Percentiles rank a stretch among this genome's conserved stretches.
phyloP scores from a whole-genome alignment of 2,329 filamentous ascomycete species.

The Neofusicoccum parvum region DNA sequence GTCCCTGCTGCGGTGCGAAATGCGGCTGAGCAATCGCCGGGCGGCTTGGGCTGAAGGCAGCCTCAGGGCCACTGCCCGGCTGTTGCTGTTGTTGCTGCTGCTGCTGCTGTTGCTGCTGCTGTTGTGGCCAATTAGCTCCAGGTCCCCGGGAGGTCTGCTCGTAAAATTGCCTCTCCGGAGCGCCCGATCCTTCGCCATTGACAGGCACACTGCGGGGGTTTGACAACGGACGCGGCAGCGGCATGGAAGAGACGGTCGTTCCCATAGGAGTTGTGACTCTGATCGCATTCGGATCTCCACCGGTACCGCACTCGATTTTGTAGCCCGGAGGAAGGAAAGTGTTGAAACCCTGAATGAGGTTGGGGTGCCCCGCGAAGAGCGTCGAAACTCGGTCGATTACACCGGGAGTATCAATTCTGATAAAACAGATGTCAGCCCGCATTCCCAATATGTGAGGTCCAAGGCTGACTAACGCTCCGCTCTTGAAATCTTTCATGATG shows the following conservation, averaged over 20 bases:
- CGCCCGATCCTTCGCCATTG: slow-evolving; percentile 58
- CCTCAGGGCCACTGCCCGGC: slow-evolving; percentile 38
- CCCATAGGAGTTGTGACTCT: slow-evolving; percentile 96
- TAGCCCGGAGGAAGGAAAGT: slow-evolving; percentile 96
- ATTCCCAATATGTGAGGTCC: background rate
- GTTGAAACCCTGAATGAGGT: slow-evolving; percentile 95
- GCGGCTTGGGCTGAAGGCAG: slow-evolving; percentile 48
- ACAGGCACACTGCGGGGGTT: slow-evolving; percentile 50
- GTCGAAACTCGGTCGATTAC: slow-evolving; percentile 96
- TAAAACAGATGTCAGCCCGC: background rate
- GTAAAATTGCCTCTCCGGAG: slow-evolving; percentile 42
- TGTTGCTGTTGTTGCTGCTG: slow-evolving; percentile 28
- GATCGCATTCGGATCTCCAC: slow-evolving; percentile 93
- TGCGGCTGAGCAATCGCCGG: slow-evolving; percentile 41
- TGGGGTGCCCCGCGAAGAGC: slow-evolving; percentile 92
- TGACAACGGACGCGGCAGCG: slow-evolving; percentile 50
- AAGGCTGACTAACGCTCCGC: slow-evolving; percentile 71
- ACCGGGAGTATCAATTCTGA: slow-evolving; percentile 90
- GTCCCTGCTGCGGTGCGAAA: slow-evolving; percentile 39
- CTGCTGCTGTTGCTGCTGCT: slow-evolving; percentile 26
- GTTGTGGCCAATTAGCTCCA: slow-evolving; percentile 42
- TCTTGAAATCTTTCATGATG: slow-evolving; percentile 99
- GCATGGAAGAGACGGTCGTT: slow-evolving; percentile 91
- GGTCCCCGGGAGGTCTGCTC: slow-evolving; percentile 33
- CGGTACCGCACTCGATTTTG: slow-evolving; percentile 91